These are phyloP conservation scores for Durotheca rogersii DNA, from an alignment of 495 filamentous ascomycete genomes.

Conservation along the genomic window DNA sequence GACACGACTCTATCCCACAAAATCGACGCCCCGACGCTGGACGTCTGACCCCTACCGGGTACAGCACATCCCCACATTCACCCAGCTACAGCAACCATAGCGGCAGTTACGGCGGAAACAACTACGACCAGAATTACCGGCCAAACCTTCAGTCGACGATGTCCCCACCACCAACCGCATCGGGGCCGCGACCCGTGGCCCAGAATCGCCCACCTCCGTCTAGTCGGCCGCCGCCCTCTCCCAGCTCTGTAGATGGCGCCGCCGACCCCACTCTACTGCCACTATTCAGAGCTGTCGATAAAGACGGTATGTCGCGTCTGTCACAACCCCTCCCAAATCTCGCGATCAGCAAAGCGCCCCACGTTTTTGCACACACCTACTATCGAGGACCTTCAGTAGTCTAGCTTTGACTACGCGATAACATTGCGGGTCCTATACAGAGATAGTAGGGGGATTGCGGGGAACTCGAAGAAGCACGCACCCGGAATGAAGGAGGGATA, in stretches of 20 bases:
- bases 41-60: slow-evolving; percentile 36
- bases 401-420: too few relatives aligned
- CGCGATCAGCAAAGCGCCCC: not conserved
- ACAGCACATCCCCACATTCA: slow-evolving; percentile 32
- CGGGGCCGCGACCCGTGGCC: slow-evolving; percentile 50
- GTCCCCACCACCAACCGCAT: slow-evolving; percentile 45
- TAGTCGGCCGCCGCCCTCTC: slow-evolving; percentile 66
- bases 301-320: slow-evolving; percentile 56
- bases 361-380: too few relatives aligned
- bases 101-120: slow-evolving; percentile 4
- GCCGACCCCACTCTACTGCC: slow-evolving; percentile 75
- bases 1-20: slow-evolving; percentile 31
- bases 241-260: slow-evolving; percentile 59
- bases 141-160: slow-evolving; percentile 30
- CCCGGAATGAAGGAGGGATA: not conserved
- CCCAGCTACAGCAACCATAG: slow-evolving; percentile 13
- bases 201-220: slow-evolving; percentile 53
- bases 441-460: too few relatives aligned
- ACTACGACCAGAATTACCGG: slow-evolving; percentile 24
- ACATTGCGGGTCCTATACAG: too few relatives aligned
- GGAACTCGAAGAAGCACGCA: too few relatives aligned
- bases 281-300: slow-evolving; percentile 90
- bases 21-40: slow-evolving; percentile 38
- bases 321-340: not conserved
- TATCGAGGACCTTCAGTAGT: too few relatives aligned